Evolutionary conservation across 805 yeast genomes (phyloP), one percentile per base, ranked within the genome.

Genomic region (Candida khao-thaluensis): DNA sequence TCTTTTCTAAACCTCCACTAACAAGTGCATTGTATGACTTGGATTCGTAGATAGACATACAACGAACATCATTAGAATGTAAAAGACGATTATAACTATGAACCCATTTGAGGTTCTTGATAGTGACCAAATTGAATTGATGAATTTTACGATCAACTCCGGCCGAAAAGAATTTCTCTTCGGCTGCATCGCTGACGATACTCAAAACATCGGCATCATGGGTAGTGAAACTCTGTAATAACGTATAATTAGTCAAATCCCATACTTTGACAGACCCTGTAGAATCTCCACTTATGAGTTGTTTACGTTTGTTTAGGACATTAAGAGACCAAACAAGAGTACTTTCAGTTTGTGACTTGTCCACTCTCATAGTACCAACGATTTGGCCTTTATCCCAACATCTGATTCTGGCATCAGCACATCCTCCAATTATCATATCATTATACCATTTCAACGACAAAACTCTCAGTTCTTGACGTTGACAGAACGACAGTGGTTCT

Each of bases 201-300:
- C 88, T 77, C 48, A 93, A 68, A 3, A 90, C 86, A 72, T 93
- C 99, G 1, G 96, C 96, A 35, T 85, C 95, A 56, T 93, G 98
- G 8, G 79, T 79, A 48, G 79, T 76, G 60, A 88, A 89, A 17
- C 85, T 79, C 60, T 91, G 98, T 37, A 79, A 69, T 43, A 93
- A 66, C 1, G 96, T 81, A 49, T 80, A 81, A 49, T 78, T 82
- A 34, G 77, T 74, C 46, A 83, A 70, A 53, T 91, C 96, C 99
- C 99, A 93, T 48, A 93, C 76, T 61, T 91, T 91, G 37, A 93
- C 77, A 7, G 85, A 74, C 1, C 99, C 99, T 1, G 97, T 91
- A 5, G 97, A 89, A 64, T 93, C 99, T 39, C 98, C 99, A 44
- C 89, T 80, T n/a, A 87, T 95, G 42, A 93, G 74, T 58, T 88